Evolutionary conservation across 768 basidiomycete genomes (phyloP), one percentile per base, ranked within the genome.

Genomic region (Naganishia friedmannii): DNA sequence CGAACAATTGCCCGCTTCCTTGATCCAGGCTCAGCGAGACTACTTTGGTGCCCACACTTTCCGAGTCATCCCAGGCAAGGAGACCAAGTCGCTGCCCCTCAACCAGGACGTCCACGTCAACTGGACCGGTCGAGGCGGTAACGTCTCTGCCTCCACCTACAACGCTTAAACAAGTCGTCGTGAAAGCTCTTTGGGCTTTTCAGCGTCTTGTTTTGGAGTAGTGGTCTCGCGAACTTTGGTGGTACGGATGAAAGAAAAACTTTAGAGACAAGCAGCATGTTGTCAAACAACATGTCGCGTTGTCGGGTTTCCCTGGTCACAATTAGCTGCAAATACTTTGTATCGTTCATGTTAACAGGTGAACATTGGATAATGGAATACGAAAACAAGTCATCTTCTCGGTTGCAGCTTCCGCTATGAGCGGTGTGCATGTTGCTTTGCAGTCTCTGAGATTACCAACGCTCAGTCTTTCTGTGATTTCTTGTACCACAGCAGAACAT

Each of bases 1-100:
- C 78, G 95, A 93, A 76, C 85, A 92, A 72, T 86, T 97, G 65
- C 92, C 95, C 51, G 65, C 70, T 37, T 95, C 93, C 85, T 85
- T 99, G 73, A 83, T 98, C 75, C 95, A 99, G 84, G 95, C 86
- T 65, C 94, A 96, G 86, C 92, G 95, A 81, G 95, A 99, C 80
- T 99, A 94, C 87, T 99, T 99, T 82, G 95, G 96, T 37, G 74
- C 94, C 53, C 95, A 97, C 85, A 97, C 95, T 67, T 98, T 96
- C 92, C 87, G 88, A 66, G 93, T 97, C 70, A 84, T 92, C 45
- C 89, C 93, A 67, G 93, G 94, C 66, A 90, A 90, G 83, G 93
- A 93, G 83, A 95, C 91, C 82, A 85, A 85, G 60, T 88, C 84
- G 78, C 88, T 95, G 83, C 87, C 88, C 83, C 77, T 86, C 70